These are phyloP conservation scores for Allomyces macrogynus DNA, from an alignment of 192 early-diverging fungal genomes.

Conservation along the genomic window DNA sequence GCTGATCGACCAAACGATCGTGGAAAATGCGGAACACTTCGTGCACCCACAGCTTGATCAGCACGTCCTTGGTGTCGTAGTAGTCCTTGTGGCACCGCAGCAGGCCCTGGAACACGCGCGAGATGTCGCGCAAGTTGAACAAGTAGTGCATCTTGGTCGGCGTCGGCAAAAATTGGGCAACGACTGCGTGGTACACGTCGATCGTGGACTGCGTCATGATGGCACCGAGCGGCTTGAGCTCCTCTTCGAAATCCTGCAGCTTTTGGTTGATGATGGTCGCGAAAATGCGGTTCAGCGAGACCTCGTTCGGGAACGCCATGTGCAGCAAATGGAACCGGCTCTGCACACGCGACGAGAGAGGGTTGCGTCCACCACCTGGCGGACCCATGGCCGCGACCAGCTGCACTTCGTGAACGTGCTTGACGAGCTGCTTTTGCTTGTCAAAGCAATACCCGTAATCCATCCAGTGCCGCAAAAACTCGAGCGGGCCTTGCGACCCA, in stretches of 20 bases:
- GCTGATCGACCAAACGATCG: slow-evolving; percentile 75
- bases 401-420: slow-evolving; percentile 87
- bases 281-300: slow-evolving; percentile 88
- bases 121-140: slow-evolving; percentile 97
- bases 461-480: slow-evolving; percentile 83
- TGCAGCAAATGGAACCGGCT: slow-evolving; percentile 87
- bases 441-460: slow-evolving; percentile 95
- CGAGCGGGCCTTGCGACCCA: slow-evolving; percentile 91
- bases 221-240: slow-evolving; percentile 53
- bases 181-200: slow-evolving; percentile 82
- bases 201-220: slow-evolving; percentile 80
- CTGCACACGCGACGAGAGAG: slow-evolving; percentile 82
- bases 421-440: slow-evolving; percentile 79
- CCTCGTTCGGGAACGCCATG: slow-evolving; percentile 92
- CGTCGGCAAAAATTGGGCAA: slow-evolving; percentile 78
- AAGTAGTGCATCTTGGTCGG: slow-evolving; percentile 98
- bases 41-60: slow-evolving; percentile 94
- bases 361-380: slow-evolving; percentile 93
- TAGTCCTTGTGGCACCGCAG: slow-evolving; percentile 78
- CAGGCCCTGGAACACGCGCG: slow-evolving; percentile 94
- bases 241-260: slow-evolving; percentile 73
- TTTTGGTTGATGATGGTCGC: slow-evolving; percentile 73
- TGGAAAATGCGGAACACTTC: slow-evolving; percentile 95
- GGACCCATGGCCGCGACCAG: slow-evolving; percentile 99
- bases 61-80: slow-evolving; percentile 47